These are phyloP conservation scores for Teratosphaeria viscida DNA, from an alignment of 2,329 filamentous ascomycete species.

Conservation along the genomic window DNA sequence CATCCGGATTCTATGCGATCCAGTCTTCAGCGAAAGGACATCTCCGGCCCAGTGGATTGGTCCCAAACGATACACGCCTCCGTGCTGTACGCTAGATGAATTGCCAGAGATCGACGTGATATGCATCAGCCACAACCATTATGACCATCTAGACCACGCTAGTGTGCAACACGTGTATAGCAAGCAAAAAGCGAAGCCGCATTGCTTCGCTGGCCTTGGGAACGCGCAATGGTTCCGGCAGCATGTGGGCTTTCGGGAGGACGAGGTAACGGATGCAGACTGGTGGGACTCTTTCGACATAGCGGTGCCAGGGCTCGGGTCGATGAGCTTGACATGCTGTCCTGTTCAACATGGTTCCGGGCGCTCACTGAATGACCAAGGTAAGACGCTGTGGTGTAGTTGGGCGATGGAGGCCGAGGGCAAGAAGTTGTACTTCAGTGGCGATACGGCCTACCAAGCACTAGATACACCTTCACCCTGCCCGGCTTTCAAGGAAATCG, in stretches of 20 bases:
- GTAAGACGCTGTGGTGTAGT: constrained; percentile 39
- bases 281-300: constrained; percentile 40
- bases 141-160: constrained; percentile 43
- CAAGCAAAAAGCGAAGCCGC: constrained; percentile 25
- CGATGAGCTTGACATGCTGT: constrained; percentile 34
- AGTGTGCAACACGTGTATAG: constrained; percentile 34
- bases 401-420: constrained; percentile 30
- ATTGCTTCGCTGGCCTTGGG: constrained; percentile 35
- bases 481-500: constrained; percentile 39
- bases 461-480: constrained; percentile 31
- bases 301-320: constrained; percentile 24
- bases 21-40: constrained; percentile 42
- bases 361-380: constrained; percentile 30
- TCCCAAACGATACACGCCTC: constrained; percentile 42
- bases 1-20: constrained; percentile 41
- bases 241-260: constrained; percentile 28
- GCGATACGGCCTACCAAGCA: constrained; percentile 41
- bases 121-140: constrained; percentile 47
- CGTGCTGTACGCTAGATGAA: constrained; percentile 40
- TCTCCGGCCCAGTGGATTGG: constrained; percentile 38
- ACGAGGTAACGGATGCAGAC: constrained; percentile 38
- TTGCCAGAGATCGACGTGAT: constrained; percentile 43
- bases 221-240: constrained; percentile 29
- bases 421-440: constrained; percentile 37
- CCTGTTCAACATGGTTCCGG: constrained; percentile 40